phyloP scores from a whole-genome alignment of 331 rosid genomes.

The Phaseolus coccineus region DNA sequence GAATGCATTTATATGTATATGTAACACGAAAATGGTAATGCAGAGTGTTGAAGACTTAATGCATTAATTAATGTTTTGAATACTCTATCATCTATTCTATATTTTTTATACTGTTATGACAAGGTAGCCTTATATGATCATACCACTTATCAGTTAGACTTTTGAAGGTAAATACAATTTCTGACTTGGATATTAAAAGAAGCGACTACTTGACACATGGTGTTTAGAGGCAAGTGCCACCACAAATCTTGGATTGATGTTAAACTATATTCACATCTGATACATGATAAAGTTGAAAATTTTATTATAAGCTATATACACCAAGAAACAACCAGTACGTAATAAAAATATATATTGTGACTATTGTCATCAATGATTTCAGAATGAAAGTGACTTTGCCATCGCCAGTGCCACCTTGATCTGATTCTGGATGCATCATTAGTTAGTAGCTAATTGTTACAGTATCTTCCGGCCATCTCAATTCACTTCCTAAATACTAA shows the following conservation, averaged over 20 bases:
- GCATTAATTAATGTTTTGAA: neutral
- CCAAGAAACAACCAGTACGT: neutral
- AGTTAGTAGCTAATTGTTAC: neutral
- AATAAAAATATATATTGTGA: neutral
- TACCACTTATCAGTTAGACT: constrained; percentile 3
- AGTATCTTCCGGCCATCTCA: neutral
- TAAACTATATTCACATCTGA: constrained; percentile 7
- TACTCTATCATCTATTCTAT: constrained; percentile 1
- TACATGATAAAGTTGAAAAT: neutral
- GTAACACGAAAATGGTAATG: constrained; percentile 16
- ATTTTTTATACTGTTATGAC: constrained; percentile 3
- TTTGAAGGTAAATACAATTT: constrained; percentile 24
- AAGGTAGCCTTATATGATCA: constrained; percentile 20
- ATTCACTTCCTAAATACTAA: constrained; percentile 10
- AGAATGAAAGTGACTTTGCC: neutral
- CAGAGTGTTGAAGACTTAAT: constrained; percentile 1
- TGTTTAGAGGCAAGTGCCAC: neutral
- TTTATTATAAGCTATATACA: neutral
- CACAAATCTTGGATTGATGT: constrained; percentile 5
- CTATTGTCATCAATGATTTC: neutral
- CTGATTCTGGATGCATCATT: constrained; percentile 19
- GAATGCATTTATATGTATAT: neutral
- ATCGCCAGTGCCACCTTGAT: neutral
- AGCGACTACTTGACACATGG: neutral
- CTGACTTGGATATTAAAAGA: neutral